Evolutionary conservation across 1,284 basidiomycete genomes (phyloP).

Genomic region (Ceratobasidium sp.): DNA sequence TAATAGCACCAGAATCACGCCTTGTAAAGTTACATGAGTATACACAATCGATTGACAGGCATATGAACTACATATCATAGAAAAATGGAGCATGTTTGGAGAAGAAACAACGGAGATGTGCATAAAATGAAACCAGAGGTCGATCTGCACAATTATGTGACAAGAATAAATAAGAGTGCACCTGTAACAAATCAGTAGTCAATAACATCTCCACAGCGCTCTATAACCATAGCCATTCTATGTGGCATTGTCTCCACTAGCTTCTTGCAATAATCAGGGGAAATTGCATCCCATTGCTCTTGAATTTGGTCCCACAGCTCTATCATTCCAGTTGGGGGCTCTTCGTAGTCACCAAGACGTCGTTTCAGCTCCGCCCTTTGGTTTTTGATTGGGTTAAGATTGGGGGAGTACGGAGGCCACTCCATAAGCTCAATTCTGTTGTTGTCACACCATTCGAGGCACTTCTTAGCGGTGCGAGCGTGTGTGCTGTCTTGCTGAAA

Average conservation of each 20-base stretch:
- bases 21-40: no score
- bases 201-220: no score
- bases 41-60: no score
- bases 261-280: slow-evolving; percentile 11
- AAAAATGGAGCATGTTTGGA: no score
- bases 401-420: slow-evolving; percentile 46
- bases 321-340: slow-evolving; percentile 18
- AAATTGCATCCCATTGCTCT: slow-evolving; percentile 17
- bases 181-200: no score
- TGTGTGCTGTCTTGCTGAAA: slow-evolving; percentile 47
- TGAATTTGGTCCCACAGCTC: slow-evolving; percentile 36
- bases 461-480: slow-evolving; percentile 32
- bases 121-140: no score
- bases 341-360: slow-evolving; percentile 18
- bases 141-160: no score
- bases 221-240: slow-evolving; percentile 18
- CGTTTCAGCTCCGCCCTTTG: slow-evolving; percentile 42
- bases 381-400: slow-evolving; percentile 47
- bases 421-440: slow-evolving; percentile 38
- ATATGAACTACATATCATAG: no score
- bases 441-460: slow-evolving; percentile 41
- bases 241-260: slow-evolving; percentile 44
- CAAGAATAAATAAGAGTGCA: no score
- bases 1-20: no score
- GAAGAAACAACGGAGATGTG: no score